Evolutionary conservation across 345 rosid species (phyloP).

Genomic region (Angophora floribunda): DNA sequence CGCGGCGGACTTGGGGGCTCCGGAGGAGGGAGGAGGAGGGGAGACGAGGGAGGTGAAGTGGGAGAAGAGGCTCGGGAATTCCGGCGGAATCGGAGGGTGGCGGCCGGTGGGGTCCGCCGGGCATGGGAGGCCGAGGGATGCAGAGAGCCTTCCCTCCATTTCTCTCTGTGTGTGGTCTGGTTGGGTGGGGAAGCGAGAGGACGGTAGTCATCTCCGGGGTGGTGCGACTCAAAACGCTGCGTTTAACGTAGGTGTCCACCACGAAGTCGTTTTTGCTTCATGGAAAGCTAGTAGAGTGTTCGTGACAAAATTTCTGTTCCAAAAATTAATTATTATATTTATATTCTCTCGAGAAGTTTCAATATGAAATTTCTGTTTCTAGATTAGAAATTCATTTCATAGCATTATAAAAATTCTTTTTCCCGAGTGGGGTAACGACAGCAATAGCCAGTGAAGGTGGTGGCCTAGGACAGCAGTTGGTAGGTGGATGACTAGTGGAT

Average conservation of each 20-base stretch:
- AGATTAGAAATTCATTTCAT: no score
- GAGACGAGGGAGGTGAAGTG: background rate
- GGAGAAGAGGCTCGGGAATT: slow-evolving; percentile 7
- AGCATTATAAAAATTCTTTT: no score
- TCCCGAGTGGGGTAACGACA: no score
- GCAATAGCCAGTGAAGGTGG: no score
- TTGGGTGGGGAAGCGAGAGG: background rate
- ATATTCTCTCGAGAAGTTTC: no score
- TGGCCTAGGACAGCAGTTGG: no score
- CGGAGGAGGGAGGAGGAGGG: background rate
- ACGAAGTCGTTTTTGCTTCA: background rate
- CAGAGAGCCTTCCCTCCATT: background rate
- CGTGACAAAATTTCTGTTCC: no score
- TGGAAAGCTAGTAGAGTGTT: background rate
- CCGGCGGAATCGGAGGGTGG: slow-evolving; percentile 13
- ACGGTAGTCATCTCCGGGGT: background rate
- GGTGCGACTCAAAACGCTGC: background rate
- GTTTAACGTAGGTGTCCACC: background rate
- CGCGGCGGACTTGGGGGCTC: background rate
- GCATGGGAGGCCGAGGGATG: background rate
- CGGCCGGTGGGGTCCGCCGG: slow-evolving; percentile 35
- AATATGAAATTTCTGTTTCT: no score
- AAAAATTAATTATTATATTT: no score
- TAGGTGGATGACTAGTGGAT: no score
- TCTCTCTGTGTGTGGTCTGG: background rate